Evolutionary conservation across 2,329 filamentous ascomycete genomes (phyloP).

Genomic region (Simplicillium sp.): DNA sequence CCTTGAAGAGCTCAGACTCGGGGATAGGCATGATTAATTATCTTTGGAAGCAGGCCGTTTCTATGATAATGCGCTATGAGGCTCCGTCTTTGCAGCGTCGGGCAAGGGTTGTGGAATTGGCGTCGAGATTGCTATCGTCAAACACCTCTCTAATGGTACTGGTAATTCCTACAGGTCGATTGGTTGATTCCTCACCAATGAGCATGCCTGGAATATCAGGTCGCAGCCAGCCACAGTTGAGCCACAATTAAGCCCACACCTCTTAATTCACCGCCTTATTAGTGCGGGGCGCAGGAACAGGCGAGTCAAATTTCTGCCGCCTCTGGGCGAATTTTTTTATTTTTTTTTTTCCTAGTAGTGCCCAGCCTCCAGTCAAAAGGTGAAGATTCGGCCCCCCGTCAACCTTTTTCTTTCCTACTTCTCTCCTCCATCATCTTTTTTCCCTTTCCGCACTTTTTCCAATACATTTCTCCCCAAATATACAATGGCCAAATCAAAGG

Average conservation of each 20-base stretch:
- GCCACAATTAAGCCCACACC: not conserved
- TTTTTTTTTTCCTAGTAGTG: slow-evolving; percentile 7
- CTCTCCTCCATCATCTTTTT: slow-evolving; percentile 9
- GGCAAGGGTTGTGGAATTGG: no score
- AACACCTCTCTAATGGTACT: no score
- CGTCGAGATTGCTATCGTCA: no score
- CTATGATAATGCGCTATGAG: no score
- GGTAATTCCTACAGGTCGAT: no score
- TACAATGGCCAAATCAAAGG: slow-evolving; percentile 59
- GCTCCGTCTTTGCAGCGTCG: no score
- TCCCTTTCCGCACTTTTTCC: slow-evolving; percentile 7
- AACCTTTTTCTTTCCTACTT: slow-evolving; percentile 8
- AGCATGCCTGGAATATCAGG: slow-evolving; percentile 4
- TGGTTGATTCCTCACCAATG: no score
- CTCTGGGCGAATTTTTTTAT: slow-evolving; percentile 3
- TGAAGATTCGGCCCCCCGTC: not conserved
- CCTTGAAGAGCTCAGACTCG: slow-evolving; percentile 73
- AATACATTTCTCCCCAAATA: slow-evolving; percentile 11
- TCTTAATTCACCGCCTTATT: not conserved
- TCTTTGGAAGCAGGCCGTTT: no score
- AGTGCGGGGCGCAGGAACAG: no score
- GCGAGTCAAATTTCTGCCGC: no score
- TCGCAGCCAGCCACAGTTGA: not conserved
- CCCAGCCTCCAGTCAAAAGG: slow-evolving; percentile 17
- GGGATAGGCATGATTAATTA: slow-evolving; percentile 60